phyloP scores from a whole-genome alignment of 2,329 filamentous ascomycete genomes.

The Ustilaginoidea virens region DNA sequence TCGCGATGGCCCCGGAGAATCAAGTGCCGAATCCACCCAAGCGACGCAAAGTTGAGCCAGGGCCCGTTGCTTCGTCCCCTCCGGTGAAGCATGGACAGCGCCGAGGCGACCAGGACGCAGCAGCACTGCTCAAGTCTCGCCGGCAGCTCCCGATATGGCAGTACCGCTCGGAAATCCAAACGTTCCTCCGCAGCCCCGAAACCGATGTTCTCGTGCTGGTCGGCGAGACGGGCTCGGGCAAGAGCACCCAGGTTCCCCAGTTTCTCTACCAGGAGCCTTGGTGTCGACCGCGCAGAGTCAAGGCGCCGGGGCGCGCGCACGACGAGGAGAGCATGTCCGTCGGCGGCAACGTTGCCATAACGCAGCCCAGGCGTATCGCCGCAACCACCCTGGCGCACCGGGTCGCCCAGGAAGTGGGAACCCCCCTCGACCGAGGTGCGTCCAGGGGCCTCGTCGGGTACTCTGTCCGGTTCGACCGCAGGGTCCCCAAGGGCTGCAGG shows the following conservation, averaged over 20 bases:
- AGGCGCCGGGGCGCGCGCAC: conserved; percentile 20
- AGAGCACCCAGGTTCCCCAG: conserved; percentile 92
- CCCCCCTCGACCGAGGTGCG: conserved; percentile 27
- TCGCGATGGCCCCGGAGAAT: background rate
- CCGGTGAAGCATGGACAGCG: conserved; percentile 3
- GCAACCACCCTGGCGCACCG: conserved; percentile 81
- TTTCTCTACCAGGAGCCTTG: conserved; percentile 68
- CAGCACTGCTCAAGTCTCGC: conserved; percentile 31
- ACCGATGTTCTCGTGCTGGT: conserved; percentile 71
- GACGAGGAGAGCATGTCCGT: conserved; percentile 42
- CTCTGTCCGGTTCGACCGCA: conserved; percentile 86
- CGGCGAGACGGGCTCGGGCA: conserved; percentile 91
- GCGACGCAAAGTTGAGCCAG: background rate
- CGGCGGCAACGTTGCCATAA: conserved; percentile 78
- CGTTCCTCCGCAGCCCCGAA: conserved; percentile 34
- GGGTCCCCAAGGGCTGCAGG: conserved; percentile 62
- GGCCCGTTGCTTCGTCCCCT: background rate
- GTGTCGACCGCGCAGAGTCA: conserved; percentile 50
- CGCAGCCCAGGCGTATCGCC: conserved; percentile 84
- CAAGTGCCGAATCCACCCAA: background rate
- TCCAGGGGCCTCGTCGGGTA: conserved; percentile 58
- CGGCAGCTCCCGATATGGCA: conserved; percentile 69
- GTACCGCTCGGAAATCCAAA: conserved; percentile 53
- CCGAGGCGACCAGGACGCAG: conserved; percentile 14
- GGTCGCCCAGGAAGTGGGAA: conserved; percentile 63